A percentile compares a stretch with the other conserved stretches of the same genome.
Conservation (phyloP, 176 grass and related monocot species). For the Ensete ventricosum region DNA sequence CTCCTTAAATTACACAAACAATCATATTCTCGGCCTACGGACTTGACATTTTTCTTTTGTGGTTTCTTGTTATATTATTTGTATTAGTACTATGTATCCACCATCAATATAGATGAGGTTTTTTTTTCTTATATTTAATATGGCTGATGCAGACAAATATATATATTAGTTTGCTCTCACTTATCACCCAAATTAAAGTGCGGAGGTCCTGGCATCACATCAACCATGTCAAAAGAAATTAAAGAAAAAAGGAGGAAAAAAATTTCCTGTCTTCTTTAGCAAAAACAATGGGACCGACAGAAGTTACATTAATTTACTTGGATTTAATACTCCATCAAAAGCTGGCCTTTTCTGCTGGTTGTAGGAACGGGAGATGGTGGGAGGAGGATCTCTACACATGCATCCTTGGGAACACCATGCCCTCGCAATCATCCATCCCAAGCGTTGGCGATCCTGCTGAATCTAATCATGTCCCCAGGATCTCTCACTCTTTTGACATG, state of each 20-base stretch:
- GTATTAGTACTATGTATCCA: too few relatives aligned
- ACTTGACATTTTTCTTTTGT: too few relatives aligned
- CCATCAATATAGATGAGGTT: too few relatives aligned
- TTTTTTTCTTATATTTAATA: too few relatives aligned
- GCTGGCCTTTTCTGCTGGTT: conserved; percentile 12
- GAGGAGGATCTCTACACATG: conserved; percentile 39
- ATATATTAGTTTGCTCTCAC: too few relatives aligned
- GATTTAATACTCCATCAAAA: conserved; percentile 2
- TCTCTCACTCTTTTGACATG: too few relatives aligned
- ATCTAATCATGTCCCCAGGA: conserved; percentile 3
- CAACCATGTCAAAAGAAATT: not conserved
- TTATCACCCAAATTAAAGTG: not conserved
- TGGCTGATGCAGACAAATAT: too few relatives aligned
- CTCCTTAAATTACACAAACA: too few relatives aligned
- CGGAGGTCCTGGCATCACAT: conserved; percentile 11
- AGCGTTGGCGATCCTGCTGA: not conserved
- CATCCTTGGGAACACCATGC: conserved; percentile 22
- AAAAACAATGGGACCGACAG: not conserved
- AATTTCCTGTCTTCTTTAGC: not conserved
- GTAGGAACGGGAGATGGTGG: conserved; percentile 29
- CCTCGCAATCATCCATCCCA: conserved; percentile 31
- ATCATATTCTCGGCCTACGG: too few relatives aligned
- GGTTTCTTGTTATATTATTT: too few relatives aligned
- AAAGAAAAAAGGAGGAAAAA: too few relatives aligned
- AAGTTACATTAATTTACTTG: not conserved